Conservation (phyloP, 305 asterid genomes). For the Nicotiana rustica region DNA sequence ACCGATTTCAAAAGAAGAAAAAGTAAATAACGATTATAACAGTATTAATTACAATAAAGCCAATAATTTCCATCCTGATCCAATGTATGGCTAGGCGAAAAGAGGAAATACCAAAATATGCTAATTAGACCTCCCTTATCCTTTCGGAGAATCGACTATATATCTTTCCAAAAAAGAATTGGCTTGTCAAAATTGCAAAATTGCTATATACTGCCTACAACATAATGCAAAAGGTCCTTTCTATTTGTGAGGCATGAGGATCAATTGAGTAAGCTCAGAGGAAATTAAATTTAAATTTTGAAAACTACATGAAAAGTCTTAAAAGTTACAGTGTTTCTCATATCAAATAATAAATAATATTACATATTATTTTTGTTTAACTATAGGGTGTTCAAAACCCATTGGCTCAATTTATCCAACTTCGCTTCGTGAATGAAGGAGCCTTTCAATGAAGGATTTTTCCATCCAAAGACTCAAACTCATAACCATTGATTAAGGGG, state of each 20-base stretch:
- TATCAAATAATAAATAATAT: background rate
- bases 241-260: background rate
- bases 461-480: background rate
- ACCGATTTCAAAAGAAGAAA: background rate
- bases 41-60: background rate
- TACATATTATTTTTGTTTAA: background rate
- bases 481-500: background rate
- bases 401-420: too few species aligned
- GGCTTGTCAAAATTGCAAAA: background rate
- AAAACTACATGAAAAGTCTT: background rate
- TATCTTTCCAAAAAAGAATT: background rate
- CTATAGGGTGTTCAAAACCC: too few species aligned
- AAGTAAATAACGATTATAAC: background rate
- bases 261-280: background rate
- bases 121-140: background rate
- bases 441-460: background rate
- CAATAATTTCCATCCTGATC: background rate
- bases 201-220: background rate
- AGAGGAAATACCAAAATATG: background rate
- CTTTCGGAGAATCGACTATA: background rate
- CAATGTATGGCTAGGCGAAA: background rate
- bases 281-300: background rate
- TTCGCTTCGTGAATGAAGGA: too few species aligned
- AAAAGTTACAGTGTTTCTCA: background rate
- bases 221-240: background rate